A percentile compares a stretch with the other conserved stretches of the same genome.
Conservation (phyloP, 225 moss, liverwort and hornwort genomes). For the Marchantia polymorpha region DNA sequence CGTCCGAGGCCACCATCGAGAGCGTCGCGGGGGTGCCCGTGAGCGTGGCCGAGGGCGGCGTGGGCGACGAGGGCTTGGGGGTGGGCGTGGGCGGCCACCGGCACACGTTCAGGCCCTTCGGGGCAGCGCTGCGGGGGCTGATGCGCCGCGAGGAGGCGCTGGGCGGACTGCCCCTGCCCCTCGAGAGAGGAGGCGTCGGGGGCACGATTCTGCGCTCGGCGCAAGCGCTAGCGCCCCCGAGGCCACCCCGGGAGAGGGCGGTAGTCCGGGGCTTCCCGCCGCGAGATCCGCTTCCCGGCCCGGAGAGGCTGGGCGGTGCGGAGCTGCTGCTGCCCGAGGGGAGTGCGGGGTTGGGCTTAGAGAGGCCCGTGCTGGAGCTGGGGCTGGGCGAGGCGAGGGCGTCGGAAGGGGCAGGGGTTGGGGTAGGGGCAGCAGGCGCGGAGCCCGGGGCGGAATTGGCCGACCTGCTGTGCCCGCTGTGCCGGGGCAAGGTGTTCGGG, state of each 20-base stretch:
- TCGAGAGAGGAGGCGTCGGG: neutral
- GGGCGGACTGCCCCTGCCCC: neutral
- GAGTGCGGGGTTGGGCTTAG: too few species aligned
- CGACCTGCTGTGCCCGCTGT: conserved; percentile 82
- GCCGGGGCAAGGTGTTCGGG: conserved; percentile 87
- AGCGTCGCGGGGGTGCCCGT: conserved; percentile 24
- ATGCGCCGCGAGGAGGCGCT: conserved; percentile 18
- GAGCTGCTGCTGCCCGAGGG: conserved; percentile 36
- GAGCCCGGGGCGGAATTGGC: conserved; percentile 42
- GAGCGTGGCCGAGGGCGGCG: neutral
- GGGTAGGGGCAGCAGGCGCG: conserved; percentile 14
- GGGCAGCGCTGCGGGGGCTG: conserved; percentile 8
- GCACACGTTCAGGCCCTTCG: conserved; percentile 17
- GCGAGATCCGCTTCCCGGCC: conserved; percentile 13
- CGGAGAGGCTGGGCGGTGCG: conserved; percentile 27
- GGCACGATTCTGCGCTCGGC: neutral
- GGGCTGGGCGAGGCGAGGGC: conserved; percentile 44
- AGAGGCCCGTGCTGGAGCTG: conserved; percentile 23
- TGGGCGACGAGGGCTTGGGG: too few species aligned
- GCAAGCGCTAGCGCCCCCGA: neutral
- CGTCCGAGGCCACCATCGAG: conserved; percentile 31
- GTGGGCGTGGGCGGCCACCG: neutral
- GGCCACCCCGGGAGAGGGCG: conserved; percentile 5
- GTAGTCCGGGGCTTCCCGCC: conserved; percentile 26
- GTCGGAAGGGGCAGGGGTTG: conserved; percentile 21